Evolutionary conservation across 305 asterid species (phyloP).

Genomic region (Ajuga reptans): DNA sequence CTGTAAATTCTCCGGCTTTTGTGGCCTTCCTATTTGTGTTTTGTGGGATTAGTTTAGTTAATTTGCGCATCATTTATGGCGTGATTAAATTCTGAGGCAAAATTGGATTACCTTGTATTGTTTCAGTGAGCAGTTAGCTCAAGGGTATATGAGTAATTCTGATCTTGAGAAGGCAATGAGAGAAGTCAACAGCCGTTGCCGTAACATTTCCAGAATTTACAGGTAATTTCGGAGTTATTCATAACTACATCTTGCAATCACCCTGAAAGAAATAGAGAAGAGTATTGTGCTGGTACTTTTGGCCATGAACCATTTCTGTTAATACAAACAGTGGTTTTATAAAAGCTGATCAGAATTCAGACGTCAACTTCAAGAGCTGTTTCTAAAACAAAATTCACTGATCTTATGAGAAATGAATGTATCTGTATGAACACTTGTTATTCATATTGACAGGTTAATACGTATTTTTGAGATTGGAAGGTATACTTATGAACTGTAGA

Average conservation of each 20-base stretch:
- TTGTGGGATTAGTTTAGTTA: not conserved
- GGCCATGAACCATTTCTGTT: not conserved
- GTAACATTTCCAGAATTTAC: constrained; percentile 70
- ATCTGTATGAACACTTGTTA: not conserved
- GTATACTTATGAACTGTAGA: not conserved
- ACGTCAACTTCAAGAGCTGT: not conserved
- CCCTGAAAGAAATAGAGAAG: not conserved
- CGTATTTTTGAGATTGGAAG: not conserved
- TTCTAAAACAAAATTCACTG: not conserved
- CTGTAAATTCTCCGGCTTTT: constrained; percentile 41
- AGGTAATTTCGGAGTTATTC: constrained; percentile 39
- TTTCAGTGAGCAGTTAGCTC: constrained; percentile 65
- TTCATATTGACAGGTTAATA: not conserved
- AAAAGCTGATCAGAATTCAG: not conserved
- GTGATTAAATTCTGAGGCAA: not conserved
- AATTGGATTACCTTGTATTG: not conserved
- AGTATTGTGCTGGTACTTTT: not conserved
- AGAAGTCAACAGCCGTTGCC: constrained; percentile 54
- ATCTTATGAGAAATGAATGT: not conserved
- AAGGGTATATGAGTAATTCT: constrained; percentile 78
- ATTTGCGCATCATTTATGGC: not conserved
- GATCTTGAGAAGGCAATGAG: constrained; percentile 75
- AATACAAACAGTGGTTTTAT: not conserved
- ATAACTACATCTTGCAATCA: not conserved
- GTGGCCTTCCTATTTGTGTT: not conserved